A percentile compares a stretch with the other conserved stretches of the same genome.
phyloP scores from a whole-genome alignment of 768 basidiomycete species.

The Mycena rosella region DNA sequence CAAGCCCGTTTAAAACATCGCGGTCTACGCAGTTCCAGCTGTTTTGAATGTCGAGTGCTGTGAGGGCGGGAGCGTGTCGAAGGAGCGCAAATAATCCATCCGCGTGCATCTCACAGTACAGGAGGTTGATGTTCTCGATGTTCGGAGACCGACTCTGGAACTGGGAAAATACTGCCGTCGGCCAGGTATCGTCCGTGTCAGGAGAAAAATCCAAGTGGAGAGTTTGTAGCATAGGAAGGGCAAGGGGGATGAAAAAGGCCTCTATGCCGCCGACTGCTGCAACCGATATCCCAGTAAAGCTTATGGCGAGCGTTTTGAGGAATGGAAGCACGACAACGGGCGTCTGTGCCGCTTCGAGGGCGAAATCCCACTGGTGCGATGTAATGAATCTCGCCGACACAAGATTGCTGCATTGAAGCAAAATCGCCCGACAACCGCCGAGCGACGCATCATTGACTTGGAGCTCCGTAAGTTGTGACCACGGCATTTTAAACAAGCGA shows the following conservation, averaged over 20 bases:
- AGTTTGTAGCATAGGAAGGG: slow-evolving; percentile 5
- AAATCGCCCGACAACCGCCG: not conserved
- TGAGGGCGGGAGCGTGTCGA: not conserved
- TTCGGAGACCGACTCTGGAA: slow-evolving; percentile 13
- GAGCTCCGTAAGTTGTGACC: slow-evolving; percentile 14
- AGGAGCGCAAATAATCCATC: not conserved
- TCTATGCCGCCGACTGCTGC: not conserved
- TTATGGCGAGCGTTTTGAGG: not conserved
- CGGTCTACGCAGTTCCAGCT: not conserved
- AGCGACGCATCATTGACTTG: not conserved
- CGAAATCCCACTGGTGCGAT: not conserved
- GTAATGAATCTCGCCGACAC: slow-evolving; percentile 1
- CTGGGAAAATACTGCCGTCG: not conserved
- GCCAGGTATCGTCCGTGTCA: not conserved
- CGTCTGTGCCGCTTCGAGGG: not conserved
- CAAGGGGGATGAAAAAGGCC: slow-evolving; percentile 10
- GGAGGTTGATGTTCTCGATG: not conserved
- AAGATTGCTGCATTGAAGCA: slow-evolving; percentile 18
- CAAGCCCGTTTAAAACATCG: not conserved
- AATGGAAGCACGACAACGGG: slow-evolving; percentile 13
- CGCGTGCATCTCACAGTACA: not conserved
- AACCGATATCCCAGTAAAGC: not conserved
- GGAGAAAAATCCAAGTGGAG: not conserved
- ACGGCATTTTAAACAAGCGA: slow-evolving; percentile 4
- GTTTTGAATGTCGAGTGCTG: not conserved